A percentile compares a stretch with the other conserved stretches of the same genome.
phyloP scores from a whole-genome alignment of 805 yeast species.

The Wickerhamiella allomyrinae region DNA sequence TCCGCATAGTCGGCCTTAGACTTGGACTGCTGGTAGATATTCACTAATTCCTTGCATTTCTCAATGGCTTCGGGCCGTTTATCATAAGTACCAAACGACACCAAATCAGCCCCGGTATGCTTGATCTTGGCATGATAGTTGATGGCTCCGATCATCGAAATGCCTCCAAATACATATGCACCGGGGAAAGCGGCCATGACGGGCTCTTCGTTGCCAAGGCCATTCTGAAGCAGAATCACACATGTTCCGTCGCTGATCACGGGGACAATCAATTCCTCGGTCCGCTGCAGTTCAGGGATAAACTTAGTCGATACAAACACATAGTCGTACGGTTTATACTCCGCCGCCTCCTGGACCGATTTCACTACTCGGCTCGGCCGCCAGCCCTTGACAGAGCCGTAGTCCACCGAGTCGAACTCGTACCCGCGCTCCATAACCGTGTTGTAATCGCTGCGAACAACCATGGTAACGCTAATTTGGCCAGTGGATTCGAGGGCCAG shows the following conservation, averaged over 20 bases:
- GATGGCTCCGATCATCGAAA: conserved; percentile 48
- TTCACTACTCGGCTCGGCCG: conserved; percentile 31
- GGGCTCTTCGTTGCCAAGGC: conserved; percentile 47
- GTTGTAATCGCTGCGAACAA: conserved; percentile 52
- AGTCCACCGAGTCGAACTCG: conserved; percentile 44
- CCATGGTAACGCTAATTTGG: conserved; percentile 40
- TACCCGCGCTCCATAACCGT: conserved; percentile 39
- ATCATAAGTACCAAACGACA: conserved; percentile 40
- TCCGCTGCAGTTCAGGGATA: conserved; percentile 44
- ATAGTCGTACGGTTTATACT: conserved; percentile 35
- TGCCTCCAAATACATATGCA: conserved; percentile 43
- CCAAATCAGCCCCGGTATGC: conserved; percentile 39
- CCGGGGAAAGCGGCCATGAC: conserved; percentile 38
- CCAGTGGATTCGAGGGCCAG: conserved; percentile 40
- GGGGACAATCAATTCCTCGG: conserved; percentile 38
- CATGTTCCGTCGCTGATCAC: conserved; percentile 37
- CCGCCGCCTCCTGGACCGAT: conserved; percentile 34
- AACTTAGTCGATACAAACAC: conserved; percentile 49
- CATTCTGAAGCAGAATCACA: conserved; percentile 50
- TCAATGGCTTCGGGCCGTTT: conserved; percentile 23
- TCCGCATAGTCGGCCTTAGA: conserved; percentile 31
- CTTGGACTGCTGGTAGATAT: conserved; percentile 31
- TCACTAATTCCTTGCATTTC: conserved; percentile 32
- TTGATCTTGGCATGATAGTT: conserved; percentile 35
- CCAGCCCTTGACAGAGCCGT: conserved; percentile 42